A percentile compares a stretch with the other conserved stretches of the same genome.
These are phyloP conservation scores for Globisporangium cylindrosporum DNA, from an alignment of 352 stramenopile species.

Conservation along the genomic window DNA sequence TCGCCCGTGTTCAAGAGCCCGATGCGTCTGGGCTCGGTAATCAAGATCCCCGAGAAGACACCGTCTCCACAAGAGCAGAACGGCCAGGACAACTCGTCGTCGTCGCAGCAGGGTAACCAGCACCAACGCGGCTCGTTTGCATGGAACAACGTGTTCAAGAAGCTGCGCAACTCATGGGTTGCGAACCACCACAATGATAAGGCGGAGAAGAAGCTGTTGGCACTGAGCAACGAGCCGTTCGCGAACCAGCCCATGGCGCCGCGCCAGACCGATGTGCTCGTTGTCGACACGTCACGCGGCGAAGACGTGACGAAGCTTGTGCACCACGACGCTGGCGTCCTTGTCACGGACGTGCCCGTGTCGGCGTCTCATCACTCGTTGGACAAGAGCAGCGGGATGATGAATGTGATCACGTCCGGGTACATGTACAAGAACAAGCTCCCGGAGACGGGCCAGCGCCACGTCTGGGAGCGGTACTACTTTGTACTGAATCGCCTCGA, in stretches of 20 bases:
- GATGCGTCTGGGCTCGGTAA: constrained; percentile 75
- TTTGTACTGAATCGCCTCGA: constrained; percentile 79
- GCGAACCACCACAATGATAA: constrained; percentile 56
- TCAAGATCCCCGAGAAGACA: constrained; percentile 56
- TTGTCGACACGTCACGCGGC: constrained; percentile 76
- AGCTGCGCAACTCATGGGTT: constrained; percentile 75
- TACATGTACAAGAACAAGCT: constrained; percentile 91
- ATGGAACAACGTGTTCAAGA: constrained; percentile 83
- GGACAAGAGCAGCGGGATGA: constrained; percentile 25
- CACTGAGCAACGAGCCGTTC: constrained; percentile 72
- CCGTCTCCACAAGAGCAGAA: constrained; percentile 31
- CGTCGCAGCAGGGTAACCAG: constrained; percentile 6
- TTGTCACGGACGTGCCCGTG: constrained; percentile 52
- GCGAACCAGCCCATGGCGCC: constrained; percentile 37
- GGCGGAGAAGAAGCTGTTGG: constrained; percentile 66
- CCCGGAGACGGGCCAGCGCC: constrained; percentile 73
- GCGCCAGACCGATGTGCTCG: constrained; percentile 62
- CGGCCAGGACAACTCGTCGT: constrained; percentile 22
- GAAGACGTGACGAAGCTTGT: constrained; percentile 83
- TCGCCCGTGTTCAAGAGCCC: constrained; percentile 80
- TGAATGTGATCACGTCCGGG: constrained; percentile 73
- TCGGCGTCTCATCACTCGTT: constrained; percentile 19
- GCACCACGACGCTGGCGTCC: constrained; percentile 67
- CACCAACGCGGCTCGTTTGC: constrained; percentile 54
- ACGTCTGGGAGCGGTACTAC: constrained; percentile 85